Percentiles rank a stretch among this genome's conserved stretches.
Conservation (phyloP, 331 rosid species). For the Pyrus hybrid region DNA sequence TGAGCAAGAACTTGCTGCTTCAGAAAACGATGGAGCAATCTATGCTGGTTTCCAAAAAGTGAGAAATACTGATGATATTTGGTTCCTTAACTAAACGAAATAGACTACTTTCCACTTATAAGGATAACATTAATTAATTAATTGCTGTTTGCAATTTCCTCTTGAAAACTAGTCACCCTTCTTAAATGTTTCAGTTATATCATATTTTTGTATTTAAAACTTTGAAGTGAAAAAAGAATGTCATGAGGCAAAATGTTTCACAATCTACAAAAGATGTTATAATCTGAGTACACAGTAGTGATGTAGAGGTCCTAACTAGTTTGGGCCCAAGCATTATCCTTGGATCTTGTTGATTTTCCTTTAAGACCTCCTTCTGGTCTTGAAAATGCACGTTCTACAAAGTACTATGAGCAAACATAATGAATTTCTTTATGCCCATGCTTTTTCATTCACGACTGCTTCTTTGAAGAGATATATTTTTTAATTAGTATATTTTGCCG, state of each 20-base stretch:
- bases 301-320: not conserved
- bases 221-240: not conserved
- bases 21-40: conserved; percentile 80
- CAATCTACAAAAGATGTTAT: not conserved
- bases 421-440: not conserved
- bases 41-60: conserved; percentile 84
- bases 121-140: not conserved
- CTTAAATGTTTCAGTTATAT: not conserved
- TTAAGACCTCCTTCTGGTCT: not conserved
- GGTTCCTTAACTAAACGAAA: not conserved
- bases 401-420: not conserved
- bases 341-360: not conserved
- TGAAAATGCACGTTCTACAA: not conserved
- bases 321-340: not conserved
- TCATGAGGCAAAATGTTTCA: not conserved
- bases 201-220: not conserved
- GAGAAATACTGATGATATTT: conserved; percentile 11
- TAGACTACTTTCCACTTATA: not conserved
- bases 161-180: not conserved
- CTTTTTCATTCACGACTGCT: not conserved
- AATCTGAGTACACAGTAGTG: not conserved
- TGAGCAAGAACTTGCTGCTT: conserved; percentile 87
- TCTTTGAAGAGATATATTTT: not conserved
- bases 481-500: not conserved
- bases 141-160: not conserved